phyloP scores from a whole-genome alignment of 352 stramenopile species.

The Thraustochytrium sp. region DNA sequence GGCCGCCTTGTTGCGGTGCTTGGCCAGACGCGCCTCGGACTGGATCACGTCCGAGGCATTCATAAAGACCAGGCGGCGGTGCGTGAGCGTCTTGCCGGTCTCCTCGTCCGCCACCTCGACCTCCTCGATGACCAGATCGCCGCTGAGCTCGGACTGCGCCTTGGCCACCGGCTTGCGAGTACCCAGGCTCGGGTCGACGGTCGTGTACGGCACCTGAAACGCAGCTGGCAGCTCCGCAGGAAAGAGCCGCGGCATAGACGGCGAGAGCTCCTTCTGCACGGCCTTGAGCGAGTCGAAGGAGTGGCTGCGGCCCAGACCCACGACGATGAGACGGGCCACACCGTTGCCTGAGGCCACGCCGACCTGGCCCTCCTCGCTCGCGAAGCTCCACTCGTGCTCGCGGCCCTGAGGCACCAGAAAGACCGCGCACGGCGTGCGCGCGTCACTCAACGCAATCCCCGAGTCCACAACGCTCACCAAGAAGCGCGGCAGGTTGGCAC shows the following conservation, averaged over 20 bases:
- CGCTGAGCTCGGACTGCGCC: neutral
- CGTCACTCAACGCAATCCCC: constrained; percentile 10
- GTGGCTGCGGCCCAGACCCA: constrained; percentile 62
- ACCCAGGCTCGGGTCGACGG: constrained; percentile 62
- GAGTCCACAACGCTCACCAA: constrained; percentile 61
- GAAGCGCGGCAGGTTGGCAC: constrained; percentile 56
- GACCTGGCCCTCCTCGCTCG: constrained; percentile 61
- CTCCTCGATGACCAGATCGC: neutral
- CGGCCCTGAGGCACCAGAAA: constrained; percentile 69
- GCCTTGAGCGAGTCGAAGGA: constrained; percentile 61
- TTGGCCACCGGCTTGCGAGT: constrained; percentile 62
- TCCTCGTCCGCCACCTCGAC: constrained; percentile 1
- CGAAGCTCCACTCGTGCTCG: constrained; percentile 73
- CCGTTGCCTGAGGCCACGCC: constrained; percentile 61
- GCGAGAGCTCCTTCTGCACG: constrained; percentile 66
- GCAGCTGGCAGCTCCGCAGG: constrained; percentile 58
- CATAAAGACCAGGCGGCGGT: constrained; percentile 66
- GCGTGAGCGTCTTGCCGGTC: constrained; percentile 31
- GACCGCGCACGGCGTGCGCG: constrained; percentile 49
- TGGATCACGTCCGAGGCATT: constrained; percentile 68
- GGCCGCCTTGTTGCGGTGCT: neutral
- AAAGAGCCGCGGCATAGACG: constrained; percentile 61
- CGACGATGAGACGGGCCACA: constrained; percentile 67
- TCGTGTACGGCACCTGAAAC: constrained; percentile 63
- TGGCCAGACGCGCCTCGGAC: constrained; percentile 58